phyloP scores from a whole-genome alignment of 1,284 basidiomycete species.

The Rhodotorula sp. region DNA sequence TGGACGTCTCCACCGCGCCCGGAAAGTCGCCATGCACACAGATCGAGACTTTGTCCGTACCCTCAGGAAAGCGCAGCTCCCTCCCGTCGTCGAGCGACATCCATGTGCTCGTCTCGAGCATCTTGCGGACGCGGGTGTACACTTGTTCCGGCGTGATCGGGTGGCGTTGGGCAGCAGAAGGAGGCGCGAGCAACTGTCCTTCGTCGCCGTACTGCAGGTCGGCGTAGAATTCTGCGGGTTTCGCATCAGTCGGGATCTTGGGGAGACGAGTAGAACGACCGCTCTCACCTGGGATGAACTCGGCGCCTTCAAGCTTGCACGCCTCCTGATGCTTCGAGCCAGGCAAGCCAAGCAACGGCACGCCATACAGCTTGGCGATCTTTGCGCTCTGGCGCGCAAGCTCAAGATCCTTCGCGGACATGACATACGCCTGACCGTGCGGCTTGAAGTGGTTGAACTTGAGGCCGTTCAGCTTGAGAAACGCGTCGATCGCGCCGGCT shows the following conservation, averaged over 20 bases:
- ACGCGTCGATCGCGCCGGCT: conserved; percentile 60
- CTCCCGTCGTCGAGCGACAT: conserved; percentile 45
- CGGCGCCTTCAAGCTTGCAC: conserved; percentile 56
- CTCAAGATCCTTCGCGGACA: conserved; percentile 53
- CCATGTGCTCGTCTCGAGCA: conserved; percentile 57
- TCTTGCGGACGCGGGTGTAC: conserved; percentile 53
- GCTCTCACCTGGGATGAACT: conserved; percentile 59
- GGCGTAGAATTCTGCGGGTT: conserved; percentile 45
- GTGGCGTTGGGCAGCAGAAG: conserved; percentile 56
- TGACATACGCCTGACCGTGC: conserved; percentile 53
- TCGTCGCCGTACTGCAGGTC: conserved; percentile 60
- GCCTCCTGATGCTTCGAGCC: conserved; percentile 61
- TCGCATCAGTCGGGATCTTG: background rate
- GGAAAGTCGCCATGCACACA: conserved; percentile 67
- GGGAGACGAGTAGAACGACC: conserved; percentile 4
- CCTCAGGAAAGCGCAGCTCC: conserved; percentile 53
- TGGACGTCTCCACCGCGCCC: conserved; percentile 40
- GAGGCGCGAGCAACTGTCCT: conserved; percentile 41
- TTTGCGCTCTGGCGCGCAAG: conserved; percentile 58
- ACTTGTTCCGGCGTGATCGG: conserved; percentile 50
- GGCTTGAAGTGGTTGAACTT: conserved; percentile 59
- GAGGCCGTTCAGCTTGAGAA: conserved; percentile 56
- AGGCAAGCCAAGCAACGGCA: conserved; percentile 61
- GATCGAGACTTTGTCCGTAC: conserved; percentile 58
- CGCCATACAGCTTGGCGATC: conserved; percentile 56